These are phyloP conservation scores for Favolaschia claudopus DNA, from an alignment of 768 basidiomycete species.

Conservation along the genomic window DNA sequence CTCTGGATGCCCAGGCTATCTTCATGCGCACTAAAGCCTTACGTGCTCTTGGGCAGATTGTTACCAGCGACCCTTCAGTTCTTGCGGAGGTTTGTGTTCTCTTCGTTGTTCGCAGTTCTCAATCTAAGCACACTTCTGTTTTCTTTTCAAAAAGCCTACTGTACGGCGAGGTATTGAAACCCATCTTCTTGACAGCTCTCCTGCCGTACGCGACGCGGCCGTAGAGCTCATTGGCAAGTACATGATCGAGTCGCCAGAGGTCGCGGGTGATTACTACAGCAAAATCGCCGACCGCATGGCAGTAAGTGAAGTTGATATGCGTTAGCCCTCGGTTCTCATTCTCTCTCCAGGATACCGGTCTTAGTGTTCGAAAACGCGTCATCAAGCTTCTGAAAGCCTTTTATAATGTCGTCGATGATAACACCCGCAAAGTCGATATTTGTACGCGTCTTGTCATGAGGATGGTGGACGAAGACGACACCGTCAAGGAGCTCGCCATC, in stretches of 20 bases:
- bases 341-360: conserved; percentile 82
- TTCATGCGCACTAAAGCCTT: conserved; percentile 96
- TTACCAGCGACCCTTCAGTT: conserved; percentile 87
- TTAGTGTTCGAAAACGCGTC: conserved; percentile 93
- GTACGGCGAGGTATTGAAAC: conserved; percentile 89
- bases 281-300: conserved; percentile 91
- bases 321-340: neutral
- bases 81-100: conserved; percentile 63
- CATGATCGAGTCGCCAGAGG: conserved; percentile 85
- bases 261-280: conserved; percentile 90
- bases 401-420: conserved; percentile 70
- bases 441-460: conserved; percentile 81
- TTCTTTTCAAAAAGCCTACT: conserved; percentile 58
- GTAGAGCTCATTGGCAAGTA: conserved; percentile 99
- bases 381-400: conserved; percentile 92
- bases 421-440: conserved; percentile 75
- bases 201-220: conserved; percentile 95
- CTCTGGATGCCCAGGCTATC: conserved; percentile 86
- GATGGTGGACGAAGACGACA: conserved; percentile 93
- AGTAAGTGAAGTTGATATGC: conserved; percentile 52
- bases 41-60: conserved; percentile 86
- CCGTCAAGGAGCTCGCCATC: conserved; percentile 90
- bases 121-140: conserved; percentile 8
- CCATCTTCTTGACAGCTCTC: conserved; percentile 89
- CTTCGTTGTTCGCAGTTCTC: neutral